These are phyloP conservation scores for Wickerhamiella australiensis DNA, from an alignment of 805 yeast genomes.

Conservation along the genomic window DNA sequence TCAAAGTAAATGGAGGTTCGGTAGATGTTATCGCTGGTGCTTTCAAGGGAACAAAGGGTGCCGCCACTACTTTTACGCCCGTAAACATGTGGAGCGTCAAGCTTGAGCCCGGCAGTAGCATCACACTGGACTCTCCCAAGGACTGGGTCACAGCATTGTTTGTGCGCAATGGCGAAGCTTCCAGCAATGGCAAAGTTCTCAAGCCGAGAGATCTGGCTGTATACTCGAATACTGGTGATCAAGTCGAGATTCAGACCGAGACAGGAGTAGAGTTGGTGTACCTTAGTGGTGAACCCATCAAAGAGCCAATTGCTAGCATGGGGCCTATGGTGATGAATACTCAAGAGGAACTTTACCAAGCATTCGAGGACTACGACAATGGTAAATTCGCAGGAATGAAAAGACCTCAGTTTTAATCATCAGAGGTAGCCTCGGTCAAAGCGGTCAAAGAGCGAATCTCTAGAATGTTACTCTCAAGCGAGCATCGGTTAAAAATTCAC, in stretches of 20 bases:
- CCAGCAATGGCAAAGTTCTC: neutral
- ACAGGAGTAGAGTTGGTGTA: constrained; percentile 49
- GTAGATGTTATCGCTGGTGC: constrained; percentile 65
- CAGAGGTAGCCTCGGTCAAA: too few species aligned
- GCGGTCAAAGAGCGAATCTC: too few species aligned
- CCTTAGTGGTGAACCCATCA: constrained; percentile 59
- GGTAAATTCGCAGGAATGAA: constrained; percentile 13
- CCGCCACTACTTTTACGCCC: constrained; percentile 11
- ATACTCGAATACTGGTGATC: constrained; percentile 36
- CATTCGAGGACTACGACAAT: constrained; percentile 58
- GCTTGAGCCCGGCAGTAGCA: neutral
- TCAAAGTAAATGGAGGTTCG: constrained; percentile 45
- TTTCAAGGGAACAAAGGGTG: constrained; percentile 40
- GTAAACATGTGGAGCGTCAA: constrained; percentile 5
- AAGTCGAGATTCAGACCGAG: neutral
- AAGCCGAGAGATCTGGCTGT: constrained; percentile 36
- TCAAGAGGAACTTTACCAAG: constrained; percentile 51
- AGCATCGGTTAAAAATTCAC: too few species aligned
- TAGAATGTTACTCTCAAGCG: too few species aligned
- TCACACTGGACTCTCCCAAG: neutral
- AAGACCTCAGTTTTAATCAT: too few species aligned
- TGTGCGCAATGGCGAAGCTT: constrained; percentile 41
- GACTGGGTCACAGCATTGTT: constrained; percentile 57
- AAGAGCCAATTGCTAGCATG: constrained; percentile 70
- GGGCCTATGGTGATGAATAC: constrained; percentile 84